A percentile compares a stretch with the other conserved stretches of the same genome.
These are phyloP conservation scores for Oropetium thomaeum DNA, from an alignment of 176 grass and related monocot species.

Conservation along the genomic window DNA sequence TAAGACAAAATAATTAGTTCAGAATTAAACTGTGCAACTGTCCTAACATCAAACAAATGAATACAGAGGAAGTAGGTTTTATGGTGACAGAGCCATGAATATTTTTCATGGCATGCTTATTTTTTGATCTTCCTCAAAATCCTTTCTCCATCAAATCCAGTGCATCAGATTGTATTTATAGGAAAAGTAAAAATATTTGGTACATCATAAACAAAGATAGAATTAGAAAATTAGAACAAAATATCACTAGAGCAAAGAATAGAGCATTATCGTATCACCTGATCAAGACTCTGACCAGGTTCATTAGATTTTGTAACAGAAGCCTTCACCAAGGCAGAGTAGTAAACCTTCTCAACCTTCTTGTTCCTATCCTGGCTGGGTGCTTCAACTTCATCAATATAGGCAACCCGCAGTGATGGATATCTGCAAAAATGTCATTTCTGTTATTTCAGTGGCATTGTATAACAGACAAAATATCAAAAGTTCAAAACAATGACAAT, in stretches of 20 bases:
- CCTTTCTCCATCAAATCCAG: not conserved
- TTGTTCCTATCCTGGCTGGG: slow-evolving; percentile 52
- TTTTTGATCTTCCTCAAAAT: not conserved
- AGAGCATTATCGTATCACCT: slow-evolving; percentile 52
- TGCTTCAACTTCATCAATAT: slow-evolving; percentile 83
- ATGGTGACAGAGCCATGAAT: not conserved
- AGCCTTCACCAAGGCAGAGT: slow-evolving; percentile 95
- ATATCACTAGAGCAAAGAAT: slow-evolving; percentile 16
- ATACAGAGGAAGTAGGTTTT: not conserved
- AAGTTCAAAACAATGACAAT: not conserved
- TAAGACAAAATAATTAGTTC: too few relatives aligned
- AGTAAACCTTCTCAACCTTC: slow-evolving; percentile 78
- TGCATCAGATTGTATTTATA: not conserved
- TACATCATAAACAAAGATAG: slow-evolving; percentile 9
- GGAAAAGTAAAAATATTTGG: not conserved
- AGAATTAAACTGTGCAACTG: too few relatives aligned
- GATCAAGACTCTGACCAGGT: slow-evolving; percentile 86
- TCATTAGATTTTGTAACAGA: slow-evolving; percentile 66
- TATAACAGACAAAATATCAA: too few relatives aligned
- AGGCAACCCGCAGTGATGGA: slow-evolving; percentile 77
- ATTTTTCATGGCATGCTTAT: slow-evolving; percentile 3
- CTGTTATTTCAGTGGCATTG: slow-evolving; percentile 24
- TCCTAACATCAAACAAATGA: too few relatives aligned
- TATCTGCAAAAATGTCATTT: slow-evolving; percentile 45
- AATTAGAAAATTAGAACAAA: not conserved